These are phyloP conservation scores for Cytospora paraplurivora DNA, from an alignment of 2,329 filamentous ascomycete species.

Conservation along the genomic window DNA sequence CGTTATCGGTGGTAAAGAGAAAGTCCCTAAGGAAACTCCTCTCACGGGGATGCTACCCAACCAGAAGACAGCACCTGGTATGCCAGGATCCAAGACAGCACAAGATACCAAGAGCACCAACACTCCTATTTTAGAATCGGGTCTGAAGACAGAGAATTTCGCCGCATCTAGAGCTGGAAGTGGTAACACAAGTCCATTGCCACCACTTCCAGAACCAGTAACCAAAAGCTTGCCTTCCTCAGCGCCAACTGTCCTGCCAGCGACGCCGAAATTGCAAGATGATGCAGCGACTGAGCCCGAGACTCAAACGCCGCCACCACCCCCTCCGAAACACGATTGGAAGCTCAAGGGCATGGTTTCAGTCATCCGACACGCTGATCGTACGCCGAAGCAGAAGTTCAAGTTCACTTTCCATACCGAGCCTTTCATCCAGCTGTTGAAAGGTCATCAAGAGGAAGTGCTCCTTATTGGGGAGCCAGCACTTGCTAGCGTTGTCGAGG, in stretches of 20 bases:
- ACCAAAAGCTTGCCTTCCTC: slow-evolving; percentile 40
- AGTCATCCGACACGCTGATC: slow-evolving; percentile 93
- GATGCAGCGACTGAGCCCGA: slow-evolving; percentile 38
- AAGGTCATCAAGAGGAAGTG: slow-evolving; percentile 95
- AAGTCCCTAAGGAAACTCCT: slow-evolving; percentile 34
- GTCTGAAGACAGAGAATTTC: slow-evolving; percentile 36
- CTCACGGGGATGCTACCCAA: slow-evolving; percentile 28
- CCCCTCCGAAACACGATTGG: slow-evolving; percentile 88
- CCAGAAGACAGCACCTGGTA: slow-evolving; percentile 22
- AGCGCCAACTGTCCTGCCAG: slow-evolving; percentile 44
- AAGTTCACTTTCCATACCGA: slow-evolving; percentile 99
- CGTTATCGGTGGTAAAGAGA: slow-evolving; percentile 27
- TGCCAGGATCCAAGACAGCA: slow-evolving; percentile 16
- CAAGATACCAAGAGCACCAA: slow-evolving; percentile 18
- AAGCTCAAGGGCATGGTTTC: slow-evolving; percentile 97
- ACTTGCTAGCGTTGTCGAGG: slow-evolving; percentile 82
- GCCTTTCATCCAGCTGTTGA: slow-evolving; percentile 91
- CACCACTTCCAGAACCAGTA: slow-evolving; percentile 31
- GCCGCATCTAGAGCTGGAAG: slow-evolving; percentile 31
- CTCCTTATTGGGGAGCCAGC: slow-evolving; percentile 90
- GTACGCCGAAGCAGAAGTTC: slow-evolving; percentile 98
- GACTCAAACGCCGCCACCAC: slow-evolving; percentile 61
- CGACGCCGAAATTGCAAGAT: slow-evolving; percentile 42
- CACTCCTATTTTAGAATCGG: slow-evolving; percentile 19
- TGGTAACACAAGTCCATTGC: slow-evolving; percentile 32